phyloP scores from a whole-genome alignment of 805 yeast genomes.

The Candida corydali region DNA sequence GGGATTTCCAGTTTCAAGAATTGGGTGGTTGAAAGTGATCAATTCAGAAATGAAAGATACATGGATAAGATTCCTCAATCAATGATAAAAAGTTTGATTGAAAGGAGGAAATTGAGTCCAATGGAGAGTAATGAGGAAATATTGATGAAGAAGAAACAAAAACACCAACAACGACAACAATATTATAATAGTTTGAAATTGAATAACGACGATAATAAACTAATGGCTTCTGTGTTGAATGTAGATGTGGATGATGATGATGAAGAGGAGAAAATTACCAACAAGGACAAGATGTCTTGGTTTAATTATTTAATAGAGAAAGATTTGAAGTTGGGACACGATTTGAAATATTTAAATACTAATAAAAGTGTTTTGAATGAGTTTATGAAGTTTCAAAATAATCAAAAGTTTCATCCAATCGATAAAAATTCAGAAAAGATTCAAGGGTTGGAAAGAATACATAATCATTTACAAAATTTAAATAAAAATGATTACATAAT shows the following conservation, averaged over 20 bases:
- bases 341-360: constrained; percentile 30
- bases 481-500: constrained; percentile 29
- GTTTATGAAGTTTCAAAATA: constrained; percentile 22
- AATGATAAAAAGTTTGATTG: constrained; percentile 30
- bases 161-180: constrained; percentile 36
- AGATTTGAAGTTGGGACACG: constrained; percentile 32
- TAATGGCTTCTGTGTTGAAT: neutral
- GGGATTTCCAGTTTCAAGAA: constrained; percentile 33
- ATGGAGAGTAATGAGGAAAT: constrained; percentile 29
- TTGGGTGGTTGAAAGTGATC: constrained; percentile 32
- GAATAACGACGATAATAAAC: constrained; percentile 11
- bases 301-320: constrained; percentile 34
- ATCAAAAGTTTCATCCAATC: constrained; percentile 26
- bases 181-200: constrained; percentile 34
- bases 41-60: constrained; percentile 16
- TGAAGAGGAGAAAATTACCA: constrained; percentile 15
- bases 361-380: constrained; percentile 18
- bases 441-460: constrained; percentile 15
- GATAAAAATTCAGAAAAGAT: constrained; percentile 7
- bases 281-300: constrained; percentile 30
- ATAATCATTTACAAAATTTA: constrained; percentile 20
- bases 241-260: constrained; percentile 18
- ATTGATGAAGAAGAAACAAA: constrained; percentile 31
- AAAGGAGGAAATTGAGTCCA: constrained; percentile 27
- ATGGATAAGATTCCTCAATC: constrained; percentile 28